phyloP scores from a whole-genome alignment of 192 early-diverging fungal species.

The Funneliformis mosseae region DNA sequence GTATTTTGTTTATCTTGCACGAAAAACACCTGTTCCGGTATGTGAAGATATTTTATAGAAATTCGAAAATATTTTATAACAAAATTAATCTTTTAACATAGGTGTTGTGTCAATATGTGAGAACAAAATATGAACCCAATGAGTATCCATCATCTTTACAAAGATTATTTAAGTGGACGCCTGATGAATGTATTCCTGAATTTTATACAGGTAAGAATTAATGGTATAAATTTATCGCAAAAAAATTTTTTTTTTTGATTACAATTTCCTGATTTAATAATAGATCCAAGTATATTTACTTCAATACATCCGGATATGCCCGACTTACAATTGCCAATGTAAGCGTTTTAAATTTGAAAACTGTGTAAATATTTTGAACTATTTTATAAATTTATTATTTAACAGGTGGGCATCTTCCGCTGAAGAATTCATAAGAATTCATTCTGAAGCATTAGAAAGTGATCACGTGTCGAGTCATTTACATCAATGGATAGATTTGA shows the following conservation, averaged over 20 bases:
- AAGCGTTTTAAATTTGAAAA: background rate
- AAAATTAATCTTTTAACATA: slow-evolving; percentile 9
- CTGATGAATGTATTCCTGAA: slow-evolving; percentile 76
- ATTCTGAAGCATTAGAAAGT: slow-evolving; percentile 74
- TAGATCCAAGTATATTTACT: slow-evolving; percentile 61
- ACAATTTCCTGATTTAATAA: background rate
- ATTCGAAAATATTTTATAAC: background rate
- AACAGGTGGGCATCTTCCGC: slow-evolving; percentile 71
- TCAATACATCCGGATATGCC: slow-evolving; percentile 69
- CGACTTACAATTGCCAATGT: slow-evolving; percentile 63
- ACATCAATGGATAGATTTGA: slow-evolving; percentile 88
- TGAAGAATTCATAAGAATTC: slow-evolving; percentile 81
- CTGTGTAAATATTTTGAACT: background rate
- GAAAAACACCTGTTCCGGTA: slow-evolving; percentile 62
- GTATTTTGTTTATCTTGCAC: slow-evolving; percentile 69
- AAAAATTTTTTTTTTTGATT: background rate
- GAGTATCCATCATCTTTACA: slow-evolving; percentile 66
- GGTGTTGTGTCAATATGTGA: slow-evolving; percentile 66
- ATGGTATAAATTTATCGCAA: background rate
- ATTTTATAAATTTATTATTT: slow-evolving; percentile 23
- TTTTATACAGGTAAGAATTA: slow-evolving; percentile 58
- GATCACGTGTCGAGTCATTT: slow-evolving; percentile 78
- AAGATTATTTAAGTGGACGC: slow-evolving; percentile 69
- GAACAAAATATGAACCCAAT: slow-evolving; percentile 68
- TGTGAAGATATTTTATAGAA: background rate